Base-by-base conservation (phyloP, 192 early-diverging fungal species). In the Entomortierella parvispora region DNA sequence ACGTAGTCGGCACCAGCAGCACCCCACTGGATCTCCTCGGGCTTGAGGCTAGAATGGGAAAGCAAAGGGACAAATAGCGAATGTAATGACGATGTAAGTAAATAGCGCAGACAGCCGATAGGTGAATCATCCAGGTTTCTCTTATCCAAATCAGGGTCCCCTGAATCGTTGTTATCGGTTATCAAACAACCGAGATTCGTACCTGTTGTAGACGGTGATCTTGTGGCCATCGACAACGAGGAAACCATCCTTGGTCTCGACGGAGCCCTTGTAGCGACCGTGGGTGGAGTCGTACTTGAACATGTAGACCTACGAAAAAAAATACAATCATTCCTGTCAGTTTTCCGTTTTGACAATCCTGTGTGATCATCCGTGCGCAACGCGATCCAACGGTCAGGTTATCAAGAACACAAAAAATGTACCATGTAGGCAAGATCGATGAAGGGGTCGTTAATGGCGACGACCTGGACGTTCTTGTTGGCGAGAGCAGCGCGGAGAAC, bases 271-370 rank as follows among this genome's bases (percentile, higher is more conserved):
- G 92, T 91, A 95, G 64, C 90, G 90, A 60, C 97, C 97, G 87
- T 99, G 97, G 80, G 96, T 97, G 55, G 97, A 97, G 90, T 99
- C 97, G 86, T 97, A 99, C 90, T 97, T 95, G 80, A 97, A 85
- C 82, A 97, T 85, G 91, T 97, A 99, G 84, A 91, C 87, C 88
- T 89, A 80, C 3, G 10, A 20, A 7, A 20, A 29, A 50, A 23
- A 29, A 45, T 23, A 15, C 42, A 47, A 4, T 40, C 2, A 37
- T 25, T 62, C 47, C 22, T 26, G 12, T 23, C 29, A 17, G 5
- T 42, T 63, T 49, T 9, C 22, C 18, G 2, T 4, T 2, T 12
- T 43, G 58, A 2, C n/a, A 7, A 46, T 6, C 1, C n/a, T 22
- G 4, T 25, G 34, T 9, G 6, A 20, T 22, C 2, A 43, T 18